Base-by-base conservation (phyloP, 169 alveolate species). In the Amoebophrya sp. region DNA sequence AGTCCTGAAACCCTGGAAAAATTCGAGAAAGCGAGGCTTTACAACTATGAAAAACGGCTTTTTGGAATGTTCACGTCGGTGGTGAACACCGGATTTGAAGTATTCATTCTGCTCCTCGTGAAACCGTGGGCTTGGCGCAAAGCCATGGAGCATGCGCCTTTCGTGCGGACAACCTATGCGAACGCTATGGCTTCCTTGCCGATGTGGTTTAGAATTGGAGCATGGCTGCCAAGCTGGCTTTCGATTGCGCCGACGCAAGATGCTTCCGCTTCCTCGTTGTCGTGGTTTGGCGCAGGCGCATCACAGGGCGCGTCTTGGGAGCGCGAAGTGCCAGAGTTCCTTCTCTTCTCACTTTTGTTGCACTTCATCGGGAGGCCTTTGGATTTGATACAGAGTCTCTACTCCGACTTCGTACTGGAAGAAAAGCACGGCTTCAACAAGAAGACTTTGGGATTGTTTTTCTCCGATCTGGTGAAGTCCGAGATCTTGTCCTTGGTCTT, bases 401-500 rank as follows among this genome's bases (percentile, higher is more conserved):
- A 97, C 95, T 90, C 95, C 91, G 97, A 96, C 92, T 97, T 97
- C 94, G 97, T 95, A 26, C 92, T 97, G 41, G 98, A 97, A 93
- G 97, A 97, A 91, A 95, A 95, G 92, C 97, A 96, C 93, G 98
- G 98, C 0, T 97, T 97, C 93, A 97, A 97, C 93, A 95, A 96
- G 94, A 96, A 95, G 90, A 96, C 98, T 10, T 40, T 92, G 54
- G 94, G 93, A 40, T 94, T 96, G 26, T 96, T 96, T 89, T 91
- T 97, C 10, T 95, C 91, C 90, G 99, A 97, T 91, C 93, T 95
- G 92, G 93, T 96, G 38, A 95, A 95, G 76, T 95, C 97, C 39
- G 92, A 94, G 78, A 91, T 93, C 41, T 92, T 96, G 65, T 93
- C 93, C 65, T 91, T 90, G 29, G 96, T 95, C 33, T 90, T 97